Evolutionary conservation across 352 stramenopile genomes (phyloP).

Genomic region (Phytophthora niederhauseri): DNA sequence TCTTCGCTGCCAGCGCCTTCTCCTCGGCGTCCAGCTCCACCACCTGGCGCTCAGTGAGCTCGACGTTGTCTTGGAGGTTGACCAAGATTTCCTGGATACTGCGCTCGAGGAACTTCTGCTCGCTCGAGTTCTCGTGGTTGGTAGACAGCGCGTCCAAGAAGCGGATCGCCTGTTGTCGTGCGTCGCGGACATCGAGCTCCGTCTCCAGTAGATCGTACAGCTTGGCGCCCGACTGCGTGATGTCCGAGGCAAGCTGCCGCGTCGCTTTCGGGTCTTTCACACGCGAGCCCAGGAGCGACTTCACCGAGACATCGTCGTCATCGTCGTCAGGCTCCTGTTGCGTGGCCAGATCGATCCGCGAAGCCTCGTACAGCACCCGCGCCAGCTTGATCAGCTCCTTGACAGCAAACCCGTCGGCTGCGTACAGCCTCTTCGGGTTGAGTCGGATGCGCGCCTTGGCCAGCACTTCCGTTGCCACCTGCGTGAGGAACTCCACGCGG

Average conservation of each 20-base stretch:
- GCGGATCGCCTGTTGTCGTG: conserved; percentile 83
- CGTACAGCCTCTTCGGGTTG: conserved; percentile 96
- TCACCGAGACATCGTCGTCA: conserved; percentile 73
- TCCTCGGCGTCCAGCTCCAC: conserved; percentile 94
- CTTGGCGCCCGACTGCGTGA: conserved; percentile 93
- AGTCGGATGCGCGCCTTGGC: conserved; percentile 93
- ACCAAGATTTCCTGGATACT: conserved; percentile 78
- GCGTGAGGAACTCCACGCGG: conserved; percentile 94
- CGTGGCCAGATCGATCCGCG: conserved; percentile 63
- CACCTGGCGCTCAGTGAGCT: conserved; percentile 87
- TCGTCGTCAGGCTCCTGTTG: conserved; percentile 66
- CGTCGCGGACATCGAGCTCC: conserved; percentile 89
- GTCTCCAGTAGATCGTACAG: conserved; percentile 93
- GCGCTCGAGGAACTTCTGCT: conserved; percentile 91
- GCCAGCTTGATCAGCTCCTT: conserved; percentile 97
- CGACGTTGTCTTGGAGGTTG: conserved; percentile 85
- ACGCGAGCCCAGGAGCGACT: conserved; percentile 72
- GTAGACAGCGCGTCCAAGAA: conserved; percentile 93
- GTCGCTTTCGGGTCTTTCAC: conserved; percentile 92
- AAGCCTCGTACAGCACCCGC: conserved; percentile 92
- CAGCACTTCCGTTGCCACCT: conserved; percentile 80
- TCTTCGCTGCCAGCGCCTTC: conserved; percentile 91
- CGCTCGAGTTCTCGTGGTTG: conserved; percentile 82
- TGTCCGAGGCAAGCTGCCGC: conserved; percentile 92
- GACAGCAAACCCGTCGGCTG: conserved; percentile 93